A percentile compares a stretch with the other conserved stretches of the same genome.
Conservation (phyloP, 306 rosid species). For the Quercus mongolica region DNA sequence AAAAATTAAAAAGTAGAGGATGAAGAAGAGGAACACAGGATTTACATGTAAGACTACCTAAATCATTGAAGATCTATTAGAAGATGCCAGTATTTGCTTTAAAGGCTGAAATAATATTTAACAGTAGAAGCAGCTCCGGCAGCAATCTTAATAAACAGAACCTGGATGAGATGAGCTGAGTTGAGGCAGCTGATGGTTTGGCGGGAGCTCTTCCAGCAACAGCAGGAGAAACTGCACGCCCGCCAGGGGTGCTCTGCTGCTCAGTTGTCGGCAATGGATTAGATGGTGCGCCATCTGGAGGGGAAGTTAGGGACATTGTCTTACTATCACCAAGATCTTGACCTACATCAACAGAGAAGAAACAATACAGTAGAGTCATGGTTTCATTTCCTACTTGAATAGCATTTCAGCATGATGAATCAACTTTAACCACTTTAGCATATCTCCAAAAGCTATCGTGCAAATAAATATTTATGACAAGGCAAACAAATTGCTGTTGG, state of each 20-base stretch:
- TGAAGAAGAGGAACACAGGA: constrained; percentile 25
- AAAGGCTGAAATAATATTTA: constrained; percentile 31
- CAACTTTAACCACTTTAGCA: background rate
- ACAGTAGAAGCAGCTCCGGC: constrained; percentile 29
- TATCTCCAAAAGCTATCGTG: background rate
- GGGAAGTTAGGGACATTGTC: constrained; percentile 43
- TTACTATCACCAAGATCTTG: constrained; percentile 65
- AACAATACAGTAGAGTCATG: constrained; percentile 6
- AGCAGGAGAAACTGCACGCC: constrained; percentile 75
- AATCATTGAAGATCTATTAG: constrained; percentile 15
- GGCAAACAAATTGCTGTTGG: background rate
- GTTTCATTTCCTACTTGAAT: background rate
- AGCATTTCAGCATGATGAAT: background rate
- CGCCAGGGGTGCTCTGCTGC: constrained; percentile 68
- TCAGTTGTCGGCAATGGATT: constrained; percentile 73
- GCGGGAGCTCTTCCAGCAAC: constrained; percentile 87
- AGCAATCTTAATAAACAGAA: constrained; percentile 32
- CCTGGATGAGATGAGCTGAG: constrained; percentile 23
- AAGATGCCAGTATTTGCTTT: constrained; percentile 11
- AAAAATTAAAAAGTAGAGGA: background rate
- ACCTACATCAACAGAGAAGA: constrained; percentile 41
- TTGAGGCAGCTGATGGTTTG: constrained; percentile 69
- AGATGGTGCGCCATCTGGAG: constrained; percentile 52
- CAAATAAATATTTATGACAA: background rate
- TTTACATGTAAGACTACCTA: constrained; percentile 61